Evolutionary conservation across 2,329 filamentous ascomycete genomes (phyloP).

Genomic region (Xylariaceae sp.): DNA sequence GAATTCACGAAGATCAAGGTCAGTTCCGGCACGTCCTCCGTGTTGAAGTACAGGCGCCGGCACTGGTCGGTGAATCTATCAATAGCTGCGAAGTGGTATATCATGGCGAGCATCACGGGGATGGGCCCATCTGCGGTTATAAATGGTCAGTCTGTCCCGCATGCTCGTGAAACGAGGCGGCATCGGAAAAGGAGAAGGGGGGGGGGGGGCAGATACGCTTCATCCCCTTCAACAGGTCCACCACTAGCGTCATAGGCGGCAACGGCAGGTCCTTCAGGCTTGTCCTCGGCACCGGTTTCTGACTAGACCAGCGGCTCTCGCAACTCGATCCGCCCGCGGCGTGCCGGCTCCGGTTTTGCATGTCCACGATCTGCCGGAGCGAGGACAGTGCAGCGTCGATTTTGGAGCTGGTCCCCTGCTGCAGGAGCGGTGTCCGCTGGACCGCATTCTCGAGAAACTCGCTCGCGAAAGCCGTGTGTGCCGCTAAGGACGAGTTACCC

Average conservation of each 20-base stretch:
- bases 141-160: neutral
- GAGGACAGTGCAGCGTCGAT: slow-evolving; percentile 56
- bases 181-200: neutral
- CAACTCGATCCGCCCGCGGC: slow-evolving; percentile 11
- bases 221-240: slow-evolving; percentile 51
- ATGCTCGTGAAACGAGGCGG: neutral
- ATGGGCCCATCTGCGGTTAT: slow-evolving; percentile 43
- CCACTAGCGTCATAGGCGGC: slow-evolving; percentile 55
- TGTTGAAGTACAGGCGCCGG: slow-evolving; percentile 52
- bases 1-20: slow-evolving; percentile 47
- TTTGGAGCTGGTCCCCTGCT: slow-evolving; percentile 46
- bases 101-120: slow-evolving; percentile 52
- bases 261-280: slow-evolving; percentile 56
- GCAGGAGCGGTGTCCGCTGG: slow-evolving; percentile 47
- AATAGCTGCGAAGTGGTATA: slow-evolving; percentile 53
- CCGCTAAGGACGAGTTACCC: slow-evolving; percentile 49
- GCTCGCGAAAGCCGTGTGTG: slow-evolving; percentile 50
- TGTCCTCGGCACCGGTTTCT: slow-evolving; percentile 49
- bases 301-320: slow-evolving; percentile 35
- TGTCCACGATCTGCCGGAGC: slow-evolving; percentile 54
- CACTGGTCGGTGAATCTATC: slow-evolving; percentile 55
- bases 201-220: too few species aligned
- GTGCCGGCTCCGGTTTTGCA: slow-evolving; percentile 44
- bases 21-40: slow-evolving; percentile 53
- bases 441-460: slow-evolving; percentile 46